A percentile compares a stretch with the other conserved stretches of the same genome.
Evolutionary conservation across 1,139 yeast species (phyloP).

Genomic region (Candida tropicalis): DNA sequence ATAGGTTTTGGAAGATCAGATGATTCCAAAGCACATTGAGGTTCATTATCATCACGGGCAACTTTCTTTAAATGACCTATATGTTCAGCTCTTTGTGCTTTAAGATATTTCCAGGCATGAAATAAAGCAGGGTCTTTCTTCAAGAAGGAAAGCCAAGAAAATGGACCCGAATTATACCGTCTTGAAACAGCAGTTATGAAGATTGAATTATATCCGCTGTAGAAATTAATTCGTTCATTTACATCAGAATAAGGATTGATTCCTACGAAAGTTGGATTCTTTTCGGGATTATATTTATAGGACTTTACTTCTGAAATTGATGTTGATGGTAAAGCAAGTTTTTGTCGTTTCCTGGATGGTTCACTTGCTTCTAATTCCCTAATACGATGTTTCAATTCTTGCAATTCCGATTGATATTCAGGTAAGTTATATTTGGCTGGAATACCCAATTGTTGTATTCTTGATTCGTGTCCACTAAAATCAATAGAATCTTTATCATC

Average conservation of each 20-base stretch:
- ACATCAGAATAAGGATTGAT: conserved; percentile 30
- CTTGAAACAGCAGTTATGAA: conserved; percentile 26
- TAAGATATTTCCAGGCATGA: conserved; percentile 19
- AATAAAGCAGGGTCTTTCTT: conserved; percentile 34
- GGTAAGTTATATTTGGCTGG: background rate
- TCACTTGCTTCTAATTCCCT: conserved; percentile 10
- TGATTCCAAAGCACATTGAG: background rate
- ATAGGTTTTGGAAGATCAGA: background rate
- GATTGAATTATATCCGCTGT: conserved; percentile 32
- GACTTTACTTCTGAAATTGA: conserved; percentile 1
- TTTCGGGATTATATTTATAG: conserved; percentile 13
- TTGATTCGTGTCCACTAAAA: too few species aligned
- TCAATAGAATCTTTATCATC: too few species aligned
- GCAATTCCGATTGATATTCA: background rate
- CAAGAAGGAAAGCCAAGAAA: conserved; percentile 43
- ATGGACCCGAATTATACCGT: conserved; percentile 39
- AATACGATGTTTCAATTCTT: conserved; percentile 9
- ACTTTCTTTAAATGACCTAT: background rate
- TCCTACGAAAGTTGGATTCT: conserved; percentile 26
- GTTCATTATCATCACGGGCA: background rate
- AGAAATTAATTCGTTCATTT: conserved; percentile 33
- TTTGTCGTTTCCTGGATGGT: background rate
- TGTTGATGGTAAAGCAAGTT: background rate
- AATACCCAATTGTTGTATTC: conserved; percentile 5
- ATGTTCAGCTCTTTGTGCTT: conserved; percentile 1